Evolutionary conservation across 1,284 basidiomycete genomes (phyloP), one percentile per base, ranked within the genome.

Genomic region (Trichosporon asahii): DNA sequence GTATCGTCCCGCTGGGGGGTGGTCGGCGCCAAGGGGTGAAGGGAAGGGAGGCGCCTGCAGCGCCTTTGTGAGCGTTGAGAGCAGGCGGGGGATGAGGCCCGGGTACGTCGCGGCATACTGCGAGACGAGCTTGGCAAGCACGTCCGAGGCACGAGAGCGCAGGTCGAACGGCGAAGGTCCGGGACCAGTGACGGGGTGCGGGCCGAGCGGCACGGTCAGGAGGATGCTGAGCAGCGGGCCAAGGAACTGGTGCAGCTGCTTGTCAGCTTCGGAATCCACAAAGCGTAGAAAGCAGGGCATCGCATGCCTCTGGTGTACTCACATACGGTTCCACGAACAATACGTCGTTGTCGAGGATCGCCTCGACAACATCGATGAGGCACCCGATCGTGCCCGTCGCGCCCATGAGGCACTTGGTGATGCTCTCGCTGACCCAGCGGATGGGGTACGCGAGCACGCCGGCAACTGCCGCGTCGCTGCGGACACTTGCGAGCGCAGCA

Each of bases 311-410:
- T 5, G 27, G 11, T 5, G 53, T 31, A 88, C 93, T 83, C 78
- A 96, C 93, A 79, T 97, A 98, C 61, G 95, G 96, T 83, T 99
- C 96, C 31, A 98, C 89, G 78, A 96, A 98, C n/a, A 99, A 84
- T 2, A 90, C 91, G 66, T 86, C 87, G 80, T 95, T 99, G 75
- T 91, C 90, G 57, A 95, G 84, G 44, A 96, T 85, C 0, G 93
- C 91, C 71, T 90, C 88, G 61, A 94, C 88, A 18, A 92, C 91
- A 73, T 94, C 91, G 71, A 97, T 84, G 70, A 93, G 85, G 33
- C 93, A 89, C 74, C 91, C 91, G 2, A 96, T 91, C 88, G 71
- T 84, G 83, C 75, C 93, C 89, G 66, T 85, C 83, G 73, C 89
- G 85, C 75, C 81, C 76, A 73, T 77, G 60, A 79, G 72, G 33